Conservation (phyloP, 306 rosid genomes). For the Trifolium fragiferum region DNA sequence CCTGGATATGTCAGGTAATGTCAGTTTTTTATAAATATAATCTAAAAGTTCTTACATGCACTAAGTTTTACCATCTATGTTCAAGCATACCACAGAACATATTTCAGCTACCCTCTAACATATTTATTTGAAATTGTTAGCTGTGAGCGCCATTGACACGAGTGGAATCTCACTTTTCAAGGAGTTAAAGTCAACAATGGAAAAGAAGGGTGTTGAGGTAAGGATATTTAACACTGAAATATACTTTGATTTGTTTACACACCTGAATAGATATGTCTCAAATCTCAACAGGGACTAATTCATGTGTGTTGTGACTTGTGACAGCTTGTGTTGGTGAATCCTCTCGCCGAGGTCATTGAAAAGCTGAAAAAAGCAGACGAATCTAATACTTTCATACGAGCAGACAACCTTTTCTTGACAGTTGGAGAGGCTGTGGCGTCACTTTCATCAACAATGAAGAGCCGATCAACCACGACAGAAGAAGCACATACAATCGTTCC, state of each 20-base stretch:
- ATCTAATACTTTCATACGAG: conserved; percentile 52
- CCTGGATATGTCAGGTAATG: conserved; percentile 82
- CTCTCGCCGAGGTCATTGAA: conserved; percentile 85
- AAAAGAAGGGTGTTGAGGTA: conserved; percentile 78
- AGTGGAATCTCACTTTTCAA: conserved; percentile 79
- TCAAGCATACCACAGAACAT: conserved; percentile 11
- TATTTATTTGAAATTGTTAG: conserved; percentile 50
- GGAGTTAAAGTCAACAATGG: conserved; percentile 66
- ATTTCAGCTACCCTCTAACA: conserved; percentile 8
- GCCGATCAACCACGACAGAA: conserved; percentile 45
- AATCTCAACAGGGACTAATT: conserved; percentile 11
- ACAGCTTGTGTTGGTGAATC: conserved; percentile 93
- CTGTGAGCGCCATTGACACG: conserved; percentile 88
- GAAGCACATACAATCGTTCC: conserved; percentile 41
- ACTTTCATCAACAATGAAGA: conserved; percentile 64
- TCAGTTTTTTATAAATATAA: conserved; percentile 6
- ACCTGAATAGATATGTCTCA: conserved; percentile 5
- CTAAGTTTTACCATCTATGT: neutral
- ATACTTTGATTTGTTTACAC: neutral
- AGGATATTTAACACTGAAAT: conserved; percentile 37
- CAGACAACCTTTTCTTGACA: conserved; percentile 70
- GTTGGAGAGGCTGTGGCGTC: conserved; percentile 87
- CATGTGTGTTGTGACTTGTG: conserved; percentile 41
- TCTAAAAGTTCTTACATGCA: neutral
- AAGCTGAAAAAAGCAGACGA: conserved; percentile 73